Base-by-base conservation (phyloP, 139 green algal species). In the Micractinium sp. region DNA sequence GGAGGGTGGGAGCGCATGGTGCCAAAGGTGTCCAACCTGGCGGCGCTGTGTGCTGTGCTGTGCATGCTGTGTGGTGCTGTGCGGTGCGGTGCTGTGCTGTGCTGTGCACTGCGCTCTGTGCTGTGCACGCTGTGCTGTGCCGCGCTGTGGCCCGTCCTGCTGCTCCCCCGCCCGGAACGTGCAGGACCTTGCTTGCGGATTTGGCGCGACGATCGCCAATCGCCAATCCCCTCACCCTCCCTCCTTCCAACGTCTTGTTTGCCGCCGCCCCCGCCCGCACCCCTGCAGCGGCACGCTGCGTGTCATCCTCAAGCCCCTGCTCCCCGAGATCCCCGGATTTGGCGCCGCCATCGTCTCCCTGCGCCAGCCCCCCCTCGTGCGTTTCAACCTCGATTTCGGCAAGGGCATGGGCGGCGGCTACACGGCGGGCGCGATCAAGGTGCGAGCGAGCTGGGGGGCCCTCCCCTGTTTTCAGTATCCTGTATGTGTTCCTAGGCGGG, bases 11-110 rank as follows among this genome's bases (percentile, higher is more conserved):
- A n/a, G 27, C 95, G 94, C 87, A 95, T 99, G 90, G 95, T 93
- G 85, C 96, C 96, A 31, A 97, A 96, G 82, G 93, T 99, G 20
- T 95, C 94, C 22, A 92, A 99, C 87, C 94, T 99, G 85, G 92
- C 90, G 60, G 94, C n/a, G n/a, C n/a, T n/a, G n/a, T n/a, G 47
- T 9, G 47, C 47, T 56, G 47, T 9, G 47, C 47, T 5, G 47
- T 56, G 47, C 47, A 56, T 9, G 47, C 47, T 56, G 9, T 56
- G 7, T 16, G 5, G 47, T 56, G 47, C 47, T 56, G 47, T 5
- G 47, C 47, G 5, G 47, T n/a, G n/a, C 9, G 47, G 9, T 56
- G 7, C 5, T 56, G 47, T 56, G 47, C 47, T 56, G 47, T 5
- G 47, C 47, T 56, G 47, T 56, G 47, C 47, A 16, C 7, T 5